Evolutionary conservation across 129 eudicot genomes (phyloP).

Genomic region (Tagetes erecta): DNA sequence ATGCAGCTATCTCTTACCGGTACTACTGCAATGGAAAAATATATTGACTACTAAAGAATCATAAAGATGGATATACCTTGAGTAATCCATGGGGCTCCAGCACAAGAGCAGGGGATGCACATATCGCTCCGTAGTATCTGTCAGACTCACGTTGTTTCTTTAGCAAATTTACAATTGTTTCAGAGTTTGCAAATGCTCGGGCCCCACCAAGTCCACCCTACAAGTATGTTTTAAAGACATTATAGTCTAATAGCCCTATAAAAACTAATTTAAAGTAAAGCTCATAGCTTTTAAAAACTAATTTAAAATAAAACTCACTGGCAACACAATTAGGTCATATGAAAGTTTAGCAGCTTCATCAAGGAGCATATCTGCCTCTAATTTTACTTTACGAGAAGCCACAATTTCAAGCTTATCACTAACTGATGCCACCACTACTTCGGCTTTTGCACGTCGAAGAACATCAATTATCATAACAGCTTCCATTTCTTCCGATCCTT

Average conservation of each 20-base stretch:
- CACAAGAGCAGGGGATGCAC: constrained; percentile 97
- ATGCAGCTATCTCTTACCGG: not conserved
- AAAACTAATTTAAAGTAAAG: not conserved
- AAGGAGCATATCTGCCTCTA: constrained; percentile 83
- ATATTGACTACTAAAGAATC: not conserved
- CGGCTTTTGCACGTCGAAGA: constrained; percentile 85
- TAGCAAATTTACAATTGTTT: constrained; percentile 68
- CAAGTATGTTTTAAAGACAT: not conserved
- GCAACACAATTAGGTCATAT: constrained; percentile 80
- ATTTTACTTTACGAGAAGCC: constrained; percentile 83
- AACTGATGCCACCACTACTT: constrained; percentile 93
- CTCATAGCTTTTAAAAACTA: not conserved
- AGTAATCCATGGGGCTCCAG: constrained; percentile 94
- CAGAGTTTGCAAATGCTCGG: constrained; percentile 67
- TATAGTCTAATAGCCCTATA: not conserved
- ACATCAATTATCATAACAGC: constrained; percentile 85
- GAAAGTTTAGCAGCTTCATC: constrained; percentile 64
- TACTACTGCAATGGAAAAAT: constrained; percentile 3
- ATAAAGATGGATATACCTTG: constrained; percentile 53
- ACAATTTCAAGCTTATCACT: constrained; percentile 68
- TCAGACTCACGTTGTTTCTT: constrained; percentile 77
- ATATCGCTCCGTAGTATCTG: constrained; percentile 81
- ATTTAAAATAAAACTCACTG: constrained; percentile 46
- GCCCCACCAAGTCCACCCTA: constrained; percentile 99
- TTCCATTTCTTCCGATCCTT: constrained; percentile 97